Conservation (phyloP, 371 early-diverging fungal species). For the Rhizomucor miehei region DNA sequence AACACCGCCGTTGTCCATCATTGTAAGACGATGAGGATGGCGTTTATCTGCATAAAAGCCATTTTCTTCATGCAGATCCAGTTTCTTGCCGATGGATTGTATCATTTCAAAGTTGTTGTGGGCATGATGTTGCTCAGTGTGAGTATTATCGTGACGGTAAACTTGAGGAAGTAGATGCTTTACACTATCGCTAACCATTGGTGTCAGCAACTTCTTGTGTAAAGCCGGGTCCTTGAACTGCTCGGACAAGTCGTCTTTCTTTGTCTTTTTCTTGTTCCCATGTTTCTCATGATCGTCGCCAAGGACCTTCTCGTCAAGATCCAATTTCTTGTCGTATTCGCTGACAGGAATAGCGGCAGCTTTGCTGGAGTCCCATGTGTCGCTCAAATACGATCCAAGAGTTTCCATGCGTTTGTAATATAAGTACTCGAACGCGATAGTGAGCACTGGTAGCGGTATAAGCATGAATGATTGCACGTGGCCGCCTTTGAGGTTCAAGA, state of each 20-base stretch:
- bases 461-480: conserved; percentile 47
- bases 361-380: neutral
- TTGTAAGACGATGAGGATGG: neutral
- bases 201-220: conserved; percentile 40
- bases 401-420: conserved; percentile 19
- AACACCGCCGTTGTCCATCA: conserved; percentile 3
- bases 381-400: conserved; percentile 11
- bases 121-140: neutral
- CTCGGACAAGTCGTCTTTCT: conserved; percentile 23
- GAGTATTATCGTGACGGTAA: conserved; percentile 17
- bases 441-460: conserved; percentile 67
- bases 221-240: conserved; percentile 46
- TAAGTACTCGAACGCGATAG: conserved; percentile 48
- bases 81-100: neutral
- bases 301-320: neutral
- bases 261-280: neutral
- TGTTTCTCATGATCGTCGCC: neutral
- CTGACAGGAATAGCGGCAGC: neutral
- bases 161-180: conserved; percentile 48
- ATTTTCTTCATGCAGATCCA: too few relatives aligned
- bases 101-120: conserved; percentile 9
- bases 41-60: conserved; percentile 1
- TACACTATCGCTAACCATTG: conserved; percentile 52
- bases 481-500: conserved; percentile 48
- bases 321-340: neutral